phyloP scores from a whole-genome alignment of 2,329 filamentous ascomycete species.

The Botrytis hyacinthi region DNA sequence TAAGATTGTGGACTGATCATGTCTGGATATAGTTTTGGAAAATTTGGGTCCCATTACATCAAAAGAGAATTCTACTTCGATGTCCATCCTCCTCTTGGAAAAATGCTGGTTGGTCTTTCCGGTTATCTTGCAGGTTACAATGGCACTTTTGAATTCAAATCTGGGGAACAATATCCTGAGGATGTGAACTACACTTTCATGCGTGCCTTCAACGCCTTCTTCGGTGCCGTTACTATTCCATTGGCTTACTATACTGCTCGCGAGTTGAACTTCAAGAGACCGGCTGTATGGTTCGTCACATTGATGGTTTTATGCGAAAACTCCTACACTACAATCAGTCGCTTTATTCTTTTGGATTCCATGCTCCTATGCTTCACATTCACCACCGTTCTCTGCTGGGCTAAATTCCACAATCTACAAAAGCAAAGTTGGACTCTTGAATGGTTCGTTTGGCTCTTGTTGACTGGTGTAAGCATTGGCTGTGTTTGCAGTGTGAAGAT shows the following conservation, averaged over 20 bases:
- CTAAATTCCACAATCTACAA: constrained; percentile 89
- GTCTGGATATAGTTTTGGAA: constrained; percentile 66
- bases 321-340: constrained; percentile 97
- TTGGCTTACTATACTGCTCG: constrained; percentile 93
- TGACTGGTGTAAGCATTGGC: constrained; percentile 93
- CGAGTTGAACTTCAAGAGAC: constrained; percentile 81
- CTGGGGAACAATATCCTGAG: constrained; percentile 88
- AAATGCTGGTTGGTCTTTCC: constrained; percentile 96
- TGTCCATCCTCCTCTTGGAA: constrained; percentile 90
- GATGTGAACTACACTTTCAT: constrained; percentile 98
- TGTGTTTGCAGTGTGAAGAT: constrained; percentile 99
- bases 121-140: constrained; percentile 98
- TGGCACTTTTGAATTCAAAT: constrained; percentile 99
- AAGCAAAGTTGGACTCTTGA: constrained; percentile 81
- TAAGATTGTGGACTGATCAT: constrained; percentile 22
- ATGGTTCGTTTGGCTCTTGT: constrained; percentile 92
- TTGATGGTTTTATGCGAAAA: constrained; percentile 99
- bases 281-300: constrained; percentile 91
- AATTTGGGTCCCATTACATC: constrained; percentile 98
- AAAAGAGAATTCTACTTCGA: constrained; percentile 99
- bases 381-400: constrained; percentile 94
- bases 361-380: constrained; percentile 99
- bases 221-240: constrained; percentile 88
- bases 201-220: constrained; percentile 95
- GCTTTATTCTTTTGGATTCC: constrained; percentile 96